A percentile compares a stretch with the other conserved stretches of the same genome.
Conservation (phyloP, 2,329 filamentous ascomycete species). For the Hirsutella minnesotensis region DNA sequence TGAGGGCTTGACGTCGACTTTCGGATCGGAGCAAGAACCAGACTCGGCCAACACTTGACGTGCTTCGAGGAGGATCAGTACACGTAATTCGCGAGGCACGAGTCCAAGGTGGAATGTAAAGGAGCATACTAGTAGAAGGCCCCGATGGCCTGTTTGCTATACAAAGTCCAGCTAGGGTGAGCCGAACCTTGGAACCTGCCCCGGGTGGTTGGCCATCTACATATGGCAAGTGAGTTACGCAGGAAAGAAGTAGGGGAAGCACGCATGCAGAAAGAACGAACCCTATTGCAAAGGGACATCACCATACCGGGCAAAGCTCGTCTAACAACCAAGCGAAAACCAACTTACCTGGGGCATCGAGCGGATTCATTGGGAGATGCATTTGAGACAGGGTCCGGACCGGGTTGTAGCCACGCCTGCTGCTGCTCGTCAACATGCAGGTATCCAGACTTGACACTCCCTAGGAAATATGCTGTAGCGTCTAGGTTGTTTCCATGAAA, state of each 20-base stretch:
- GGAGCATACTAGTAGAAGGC: too few species aligned
- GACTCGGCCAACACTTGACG: too few species aligned
- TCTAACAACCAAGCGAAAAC: too few species aligned
- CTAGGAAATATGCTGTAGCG: neutral
- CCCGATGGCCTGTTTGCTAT: too few species aligned
- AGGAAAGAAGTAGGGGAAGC: neutral
- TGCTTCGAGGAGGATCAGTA: too few species aligned
- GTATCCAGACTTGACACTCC: neutral
- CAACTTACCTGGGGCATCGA: too few species aligned
- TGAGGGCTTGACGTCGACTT: too few species aligned
- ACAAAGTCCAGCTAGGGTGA: neutral
- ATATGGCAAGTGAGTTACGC: neutral
- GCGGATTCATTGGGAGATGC: neutral
- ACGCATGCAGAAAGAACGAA: neutral
- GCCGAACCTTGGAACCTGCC: neutral
- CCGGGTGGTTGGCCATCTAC: constrained; percentile 1
- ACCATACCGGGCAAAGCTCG: too few species aligned
- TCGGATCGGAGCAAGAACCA: too few species aligned
- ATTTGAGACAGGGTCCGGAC: constrained; percentile 1
- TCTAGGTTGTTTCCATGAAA: neutral
- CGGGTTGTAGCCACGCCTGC: constrained; percentile 1
- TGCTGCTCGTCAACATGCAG: neutral
- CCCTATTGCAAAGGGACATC: neutral
- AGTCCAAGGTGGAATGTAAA: too few species aligned
- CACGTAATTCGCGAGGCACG: too few species aligned